Percentiles rank a stretch among this genome's conserved stretches.
Evolutionary conservation across 768 basidiomycete species (phyloP).

Genomic region (Obba rivulosa): DNA sequence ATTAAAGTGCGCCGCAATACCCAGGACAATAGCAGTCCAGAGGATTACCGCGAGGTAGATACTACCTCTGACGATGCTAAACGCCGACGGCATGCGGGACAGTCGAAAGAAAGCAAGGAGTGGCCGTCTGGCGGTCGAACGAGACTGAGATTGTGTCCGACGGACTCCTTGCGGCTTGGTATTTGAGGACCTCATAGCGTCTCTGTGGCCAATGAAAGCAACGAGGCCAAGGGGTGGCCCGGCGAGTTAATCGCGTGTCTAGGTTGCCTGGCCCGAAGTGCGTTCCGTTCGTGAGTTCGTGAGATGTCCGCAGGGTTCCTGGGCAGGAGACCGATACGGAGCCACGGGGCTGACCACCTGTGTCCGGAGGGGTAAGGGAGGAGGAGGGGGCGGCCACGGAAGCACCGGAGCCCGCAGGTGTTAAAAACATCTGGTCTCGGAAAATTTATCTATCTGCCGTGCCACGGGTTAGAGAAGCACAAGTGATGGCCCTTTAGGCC

Average conservation of each 20-base stretch:
- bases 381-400: background rate
- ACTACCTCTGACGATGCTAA: conserved; percentile 62
- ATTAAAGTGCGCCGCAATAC: conserved; percentile 76
- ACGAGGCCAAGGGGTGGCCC: conserved; percentile 3
- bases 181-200: conserved; percentile 23
- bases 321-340: background rate
- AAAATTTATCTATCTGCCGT: too few species aligned
- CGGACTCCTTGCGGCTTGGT: conserved; percentile 13
- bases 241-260: conserved; percentile 1
- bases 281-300: background rate
- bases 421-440: conserved; percentile 11
- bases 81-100: conserved; percentile 59
- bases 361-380: background rate
- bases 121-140: conserved; percentile 23
- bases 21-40: conserved; percentile 76
- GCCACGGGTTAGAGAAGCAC: too few species aligned
- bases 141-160: conserved; percentile 17
- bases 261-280: background rate
- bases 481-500: too few species aligned
- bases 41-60: conserved; percentile 64
- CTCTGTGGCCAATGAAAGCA: conserved; percentile 4
- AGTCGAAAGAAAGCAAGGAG: conserved; percentile 15
- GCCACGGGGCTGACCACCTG: too few species aligned
- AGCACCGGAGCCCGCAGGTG: conserved; percentile 2
- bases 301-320: background rate